A percentile compares a stretch with the other conserved stretches of the same genome.
These are phyloP conservation scores for Chlamydomonas sphaeroides DNA, from an alignment of 139 green algal species.

Conservation along the genomic window DNA sequence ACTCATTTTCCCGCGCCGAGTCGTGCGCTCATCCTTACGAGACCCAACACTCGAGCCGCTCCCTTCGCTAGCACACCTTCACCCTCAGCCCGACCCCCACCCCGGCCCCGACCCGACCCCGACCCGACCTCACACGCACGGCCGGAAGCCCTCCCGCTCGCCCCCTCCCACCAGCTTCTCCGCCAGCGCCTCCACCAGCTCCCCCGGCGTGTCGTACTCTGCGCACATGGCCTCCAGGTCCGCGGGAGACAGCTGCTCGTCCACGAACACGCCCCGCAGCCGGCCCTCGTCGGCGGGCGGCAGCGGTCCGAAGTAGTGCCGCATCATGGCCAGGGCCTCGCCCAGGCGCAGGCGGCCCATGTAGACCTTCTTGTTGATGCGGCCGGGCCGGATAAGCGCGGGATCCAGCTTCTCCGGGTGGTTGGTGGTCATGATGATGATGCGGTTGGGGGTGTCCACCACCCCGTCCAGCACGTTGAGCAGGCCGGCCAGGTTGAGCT, in stretches of 20 bases:
- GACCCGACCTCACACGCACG: too few relatives aligned
- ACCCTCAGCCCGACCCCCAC: too few relatives aligned
- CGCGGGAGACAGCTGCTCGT: slow-evolving; percentile 58
- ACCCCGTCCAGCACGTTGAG: slow-evolving; percentile 71
- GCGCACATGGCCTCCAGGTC: slow-evolving; percentile 70
- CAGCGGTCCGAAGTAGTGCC: slow-evolving; percentile 59
- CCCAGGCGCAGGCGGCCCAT: slow-evolving; percentile 50
- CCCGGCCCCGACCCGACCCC: too few relatives aligned
- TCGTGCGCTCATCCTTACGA: too few relatives aligned
- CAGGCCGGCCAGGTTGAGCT: slow-evolving; percentile 61
- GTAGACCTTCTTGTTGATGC: slow-evolving; percentile 65
- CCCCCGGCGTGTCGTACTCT: slow-evolving; percentile 50
- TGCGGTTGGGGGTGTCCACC: slow-evolving; percentile 66
- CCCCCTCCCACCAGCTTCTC: too few relatives aligned
- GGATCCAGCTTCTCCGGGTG: slow-evolving; percentile 70
- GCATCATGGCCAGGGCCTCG: slow-evolving; percentile 58
- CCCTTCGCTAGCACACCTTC: too few relatives aligned
- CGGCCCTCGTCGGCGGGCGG: background rate
- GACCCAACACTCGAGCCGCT: too few relatives aligned
- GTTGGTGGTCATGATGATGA: slow-evolving; percentile 75
- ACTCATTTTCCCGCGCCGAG: too few relatives aligned
- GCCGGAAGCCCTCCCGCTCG: too few relatives aligned
- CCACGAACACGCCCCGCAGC: slow-evolving; percentile 24
- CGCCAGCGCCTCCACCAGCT: slow-evolving; percentile 42
- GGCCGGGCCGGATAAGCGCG: slow-evolving; percentile 64